phyloP scores from a whole-genome alignment of 768 basidiomycete species.

The Agaricus subrufescens region DNA sequence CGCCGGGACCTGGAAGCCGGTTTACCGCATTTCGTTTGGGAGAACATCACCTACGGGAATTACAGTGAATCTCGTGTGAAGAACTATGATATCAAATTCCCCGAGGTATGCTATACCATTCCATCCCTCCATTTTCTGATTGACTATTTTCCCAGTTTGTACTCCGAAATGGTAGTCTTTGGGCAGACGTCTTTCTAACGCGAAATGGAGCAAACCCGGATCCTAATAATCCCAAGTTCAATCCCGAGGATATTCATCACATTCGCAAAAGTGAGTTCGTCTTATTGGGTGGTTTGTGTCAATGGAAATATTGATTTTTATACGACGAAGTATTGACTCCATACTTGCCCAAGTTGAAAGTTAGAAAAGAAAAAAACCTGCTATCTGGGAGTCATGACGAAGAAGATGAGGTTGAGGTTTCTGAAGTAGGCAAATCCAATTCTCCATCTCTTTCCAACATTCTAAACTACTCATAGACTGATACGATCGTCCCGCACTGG shows the following conservation, averaged over 20 bases:
- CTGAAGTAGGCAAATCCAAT: slow-evolving; percentile 39
- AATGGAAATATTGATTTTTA: background rate
- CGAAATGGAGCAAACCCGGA: slow-evolving; percentile 63
- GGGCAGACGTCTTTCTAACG: slow-evolving; percentile 78
- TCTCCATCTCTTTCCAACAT: background rate
- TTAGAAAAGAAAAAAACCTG: slow-evolving; percentile 81
- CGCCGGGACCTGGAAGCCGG: slow-evolving; percentile 41
- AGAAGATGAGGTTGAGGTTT: slow-evolving; percentile 34
- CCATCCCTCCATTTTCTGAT: background rate
- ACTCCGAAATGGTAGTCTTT: slow-evolving; percentile 72
- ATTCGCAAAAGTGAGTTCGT: slow-evolving; percentile 62
- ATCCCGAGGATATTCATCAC: slow-evolving; percentile 58
- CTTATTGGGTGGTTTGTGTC: slow-evolving; percentile 5
- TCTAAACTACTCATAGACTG: slow-evolving; percentile 27
- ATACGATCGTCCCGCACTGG: slow-evolving; percentile 81
- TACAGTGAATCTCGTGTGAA: slow-evolving; percentile 59
- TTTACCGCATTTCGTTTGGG: slow-evolving; percentile 72
- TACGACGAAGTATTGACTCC: slow-evolving; percentile 68
- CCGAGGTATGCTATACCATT: slow-evolving; percentile 43
- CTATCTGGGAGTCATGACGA: slow-evolving; percentile 42
- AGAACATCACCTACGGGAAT: slow-evolving; percentile 73
- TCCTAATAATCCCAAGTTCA: slow-evolving; percentile 49
- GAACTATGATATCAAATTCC: slow-evolving; percentile 60
- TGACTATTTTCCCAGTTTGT: slow-evolving; percentile 47
- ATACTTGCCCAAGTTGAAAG: slow-evolving; percentile 69